A percentile compares a stretch with the other conserved stretches of the same genome.
Evolutionary conservation across 1,284 basidiomycete species (phyloP).

Genomic region (Schizophyllum amplum): DNA sequence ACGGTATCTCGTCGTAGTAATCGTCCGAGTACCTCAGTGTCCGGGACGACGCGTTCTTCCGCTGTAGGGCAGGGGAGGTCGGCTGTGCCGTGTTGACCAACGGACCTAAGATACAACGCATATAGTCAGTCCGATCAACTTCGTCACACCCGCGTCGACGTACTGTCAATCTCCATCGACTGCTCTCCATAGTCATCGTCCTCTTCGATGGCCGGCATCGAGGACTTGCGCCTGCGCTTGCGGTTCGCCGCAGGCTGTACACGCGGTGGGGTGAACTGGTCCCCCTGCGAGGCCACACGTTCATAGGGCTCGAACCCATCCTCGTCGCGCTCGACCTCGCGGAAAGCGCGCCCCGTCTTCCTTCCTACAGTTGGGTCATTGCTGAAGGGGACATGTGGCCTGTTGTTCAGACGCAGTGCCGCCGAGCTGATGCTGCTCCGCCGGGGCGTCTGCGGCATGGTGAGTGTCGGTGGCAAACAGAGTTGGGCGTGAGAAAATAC

Average conservation of each 20-base stretch:
- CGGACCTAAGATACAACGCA: conserved; percentile 44
- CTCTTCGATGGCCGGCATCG: conserved; percentile 26
- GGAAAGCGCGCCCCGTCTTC: conserved; percentile 64
- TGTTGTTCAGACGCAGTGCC: not conserved
- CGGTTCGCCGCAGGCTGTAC: conserved; percentile 34
- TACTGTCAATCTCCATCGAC: conserved; percentile 65
- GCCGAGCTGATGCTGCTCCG: not conserved
- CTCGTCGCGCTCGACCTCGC: conserved; percentile 3
- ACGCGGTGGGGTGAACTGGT: conserved; percentile 43
- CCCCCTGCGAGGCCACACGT: conserved; percentile 63
- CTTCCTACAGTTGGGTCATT: conserved; percentile 69
- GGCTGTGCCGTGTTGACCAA: conserved; percentile 41
- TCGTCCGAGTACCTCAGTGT: conserved; percentile 32
- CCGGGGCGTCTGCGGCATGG: not conserved
- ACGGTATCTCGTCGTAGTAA: conserved; percentile 63
- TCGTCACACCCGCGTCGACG: conserved; percentile 17
- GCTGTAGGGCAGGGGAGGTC: conserved; percentile 37
- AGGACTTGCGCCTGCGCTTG: conserved; percentile 36
- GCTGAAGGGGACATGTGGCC: conserved; percentile 13
- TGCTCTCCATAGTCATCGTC: conserved; percentile 59
- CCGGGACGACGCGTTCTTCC: conserved; percentile 43
- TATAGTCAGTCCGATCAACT: conserved; percentile 10
- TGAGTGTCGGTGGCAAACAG: not conserved
- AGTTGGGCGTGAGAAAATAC: not conserved
- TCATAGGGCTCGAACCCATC: conserved; percentile 84